Evolutionary conservation across 176 grass and related monocot genomes (phyloP).

Genomic region (Urochloa ruziziensis): DNA sequence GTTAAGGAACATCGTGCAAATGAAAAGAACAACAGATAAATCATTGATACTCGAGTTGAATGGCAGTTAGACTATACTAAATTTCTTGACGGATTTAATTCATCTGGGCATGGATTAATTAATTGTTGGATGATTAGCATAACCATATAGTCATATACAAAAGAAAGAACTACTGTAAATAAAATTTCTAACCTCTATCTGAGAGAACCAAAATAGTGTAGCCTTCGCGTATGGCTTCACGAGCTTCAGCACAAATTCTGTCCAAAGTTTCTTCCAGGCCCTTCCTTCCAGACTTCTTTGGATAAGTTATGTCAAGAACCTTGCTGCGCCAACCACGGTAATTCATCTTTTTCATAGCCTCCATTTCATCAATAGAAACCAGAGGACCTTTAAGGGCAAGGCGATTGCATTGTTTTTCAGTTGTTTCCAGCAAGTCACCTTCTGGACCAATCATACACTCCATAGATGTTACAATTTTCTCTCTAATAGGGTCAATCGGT

Average conservation of each 20-base stretch:
- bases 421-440: slow-evolving; percentile 94
- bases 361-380: slow-evolving; percentile 90
- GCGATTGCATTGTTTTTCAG: slow-evolving; percentile 84
- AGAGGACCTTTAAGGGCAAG: slow-evolving; percentile 79
- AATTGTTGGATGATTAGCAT: not conserved
- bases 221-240: slow-evolving; percentile 68
- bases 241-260: slow-evolving; percentile 83
- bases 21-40: not conserved
- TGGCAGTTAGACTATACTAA: not conserved
- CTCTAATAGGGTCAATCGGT: slow-evolving; percentile 93
- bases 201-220: slow-evolving; percentile 93
- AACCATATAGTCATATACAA: not conserved
- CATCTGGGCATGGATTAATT: not conserved
- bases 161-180: slow-evolving; percentile 10
- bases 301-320: slow-evolving; percentile 88
- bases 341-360: slow-evolving; percentile 94
- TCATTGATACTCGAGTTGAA: not conserved
- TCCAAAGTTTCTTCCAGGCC: slow-evolving; percentile 87
- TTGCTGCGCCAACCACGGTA: slow-evolving; percentile 89
- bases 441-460: slow-evolving; percentile 98
- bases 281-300: slow-evolving; percentile 65
- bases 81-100: not conserved
- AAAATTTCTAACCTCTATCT: slow-evolving; percentile 80
- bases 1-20: not conserved
- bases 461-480: slow-evolving; percentile 98